A percentile compares a stretch with the other conserved stretches of the same genome.
phyloP scores from a whole-genome alignment of 352 stramenopile species.

The Thalassiosira exigua region DNA sequence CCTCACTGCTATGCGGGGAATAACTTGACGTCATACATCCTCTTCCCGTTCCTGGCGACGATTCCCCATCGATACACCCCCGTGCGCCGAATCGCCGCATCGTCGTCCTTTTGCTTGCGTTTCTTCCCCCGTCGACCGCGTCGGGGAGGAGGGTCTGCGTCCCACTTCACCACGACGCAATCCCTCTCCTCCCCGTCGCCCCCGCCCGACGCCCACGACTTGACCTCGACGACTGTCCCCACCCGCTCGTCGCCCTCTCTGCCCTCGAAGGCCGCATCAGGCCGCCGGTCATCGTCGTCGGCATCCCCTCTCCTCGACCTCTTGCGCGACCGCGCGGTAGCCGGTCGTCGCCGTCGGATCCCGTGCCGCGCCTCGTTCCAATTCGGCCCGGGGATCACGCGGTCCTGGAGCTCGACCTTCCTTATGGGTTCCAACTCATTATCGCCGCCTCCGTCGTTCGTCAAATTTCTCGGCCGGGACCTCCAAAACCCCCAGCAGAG shows the following conservation, averaged over 20 bases:
- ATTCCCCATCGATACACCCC: conserved; percentile 69
- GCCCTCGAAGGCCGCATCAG: not conserved
- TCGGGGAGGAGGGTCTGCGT: conserved; percentile 1
- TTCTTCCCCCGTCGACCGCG: conserved; percentile 1
- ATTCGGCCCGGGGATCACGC: conserved; percentile 53
- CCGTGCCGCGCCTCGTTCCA: conserved; percentile 65
- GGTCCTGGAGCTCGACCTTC: conserved; percentile 47
- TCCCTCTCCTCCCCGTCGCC: conserved; percentile 58
- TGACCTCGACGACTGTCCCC: conserved; percentile 62
- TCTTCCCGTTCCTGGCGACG: conserved; percentile 54
- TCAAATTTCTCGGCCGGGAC: conserved; percentile 24
- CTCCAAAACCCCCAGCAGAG: conserved; percentile 84
- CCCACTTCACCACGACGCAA: conserved; percentile 67
- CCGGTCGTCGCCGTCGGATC: conserved; percentile 7
- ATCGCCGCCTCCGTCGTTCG: not conserved
- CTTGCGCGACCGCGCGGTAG: conserved; percentile 8
- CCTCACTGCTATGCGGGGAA: too few species aligned
- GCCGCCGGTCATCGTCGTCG: not conserved
- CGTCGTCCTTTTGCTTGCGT: conserved; percentile 22
- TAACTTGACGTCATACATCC: conserved; percentile 67
- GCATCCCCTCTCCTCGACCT: conserved; percentile 12
- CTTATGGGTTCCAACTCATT: conserved; percentile 34
- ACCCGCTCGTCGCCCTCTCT: conserved; percentile 6
- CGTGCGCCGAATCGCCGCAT: conserved; percentile 9
- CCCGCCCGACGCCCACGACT: conserved; percentile 56